Evolutionary conservation across 1,284 basidiomycete genomes (phyloP).

Genomic region (Sanguinoderma infundibulare): DNA sequence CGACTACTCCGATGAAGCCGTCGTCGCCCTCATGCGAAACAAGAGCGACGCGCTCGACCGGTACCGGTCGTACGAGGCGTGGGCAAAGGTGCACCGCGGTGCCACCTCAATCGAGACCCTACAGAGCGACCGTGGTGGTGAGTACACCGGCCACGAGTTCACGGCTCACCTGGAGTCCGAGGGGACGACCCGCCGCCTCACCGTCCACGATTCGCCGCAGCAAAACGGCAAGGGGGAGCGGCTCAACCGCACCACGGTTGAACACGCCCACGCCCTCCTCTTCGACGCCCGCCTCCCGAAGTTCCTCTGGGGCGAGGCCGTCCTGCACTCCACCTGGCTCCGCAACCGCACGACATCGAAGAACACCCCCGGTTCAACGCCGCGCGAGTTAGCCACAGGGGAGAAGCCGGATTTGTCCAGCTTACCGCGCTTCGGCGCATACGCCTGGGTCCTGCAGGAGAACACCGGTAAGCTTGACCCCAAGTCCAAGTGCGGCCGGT

Average conservation of each 20-base stretch:
- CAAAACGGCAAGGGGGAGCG: too few species aligned
- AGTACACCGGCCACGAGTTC: too few species aligned
- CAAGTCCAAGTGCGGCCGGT: slow-evolving; percentile 31
- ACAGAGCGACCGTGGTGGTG: too few species aligned
- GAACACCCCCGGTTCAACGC: slow-evolving; percentile 37
- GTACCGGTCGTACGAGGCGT: slow-evolving; percentile 30
- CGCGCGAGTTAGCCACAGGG: slow-evolving; percentile 32
- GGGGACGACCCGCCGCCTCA: too few species aligned
- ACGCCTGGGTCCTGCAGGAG: slow-evolving; percentile 9
- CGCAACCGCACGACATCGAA: slow-evolving; percentile 37
- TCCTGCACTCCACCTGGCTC: too few species aligned
- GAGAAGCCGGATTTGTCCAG: slow-evolving; percentile 33
- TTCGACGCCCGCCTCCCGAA: too few species aligned
- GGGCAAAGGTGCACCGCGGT: slow-evolving; percentile 15
- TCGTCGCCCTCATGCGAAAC: too few species aligned
- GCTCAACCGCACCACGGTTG: too few species aligned
- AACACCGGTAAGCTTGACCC: slow-evolving; percentile 34
- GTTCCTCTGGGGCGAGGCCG: too few species aligned
- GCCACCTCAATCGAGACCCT: slow-evolving; percentile 13
- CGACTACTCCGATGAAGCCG: slow-evolving; percentile 23
- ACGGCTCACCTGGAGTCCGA: too few species aligned
- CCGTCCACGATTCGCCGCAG: too few species aligned
- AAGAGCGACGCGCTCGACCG: slow-evolving; percentile 25
- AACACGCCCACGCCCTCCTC: too few species aligned
- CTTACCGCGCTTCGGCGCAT: slow-evolving; percentile 8